Base-by-base conservation (phyloP, 202 grass and related monocot genomes). In the Panicum virgatum region DNA sequence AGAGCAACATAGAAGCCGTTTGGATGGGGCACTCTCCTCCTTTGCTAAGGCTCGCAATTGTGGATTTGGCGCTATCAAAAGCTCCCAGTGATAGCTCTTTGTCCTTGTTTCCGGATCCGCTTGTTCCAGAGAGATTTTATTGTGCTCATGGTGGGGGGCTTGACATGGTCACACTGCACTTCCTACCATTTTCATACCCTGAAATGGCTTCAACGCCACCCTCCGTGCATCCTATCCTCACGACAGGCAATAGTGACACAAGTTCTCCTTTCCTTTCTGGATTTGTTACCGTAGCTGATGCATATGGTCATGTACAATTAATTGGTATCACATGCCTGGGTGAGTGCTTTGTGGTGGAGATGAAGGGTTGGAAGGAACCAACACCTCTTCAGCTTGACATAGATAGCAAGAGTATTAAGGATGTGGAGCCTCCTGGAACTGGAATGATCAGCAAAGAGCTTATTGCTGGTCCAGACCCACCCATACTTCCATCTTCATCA, bases 81-180 rank as follows among this genome's bases (percentile, higher is more conserved):
- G 62, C 72, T 54, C 76, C 86, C 11, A 77, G 62, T 69, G 79
- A 58, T 88, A 80, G 60, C 16, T 69, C 65, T 68, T 83, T 97
- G 61, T 94, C 86, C 22, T 75, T 98, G 64, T 96, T 98, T 93
- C 75, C 81, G 50, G 96, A 98, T 42, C 87, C 96, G 57, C 89
- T 98, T 66, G 76, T 96, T 38, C 78, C 85, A 29, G 92, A 98
- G 61, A 88, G 87, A 86, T 98, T 98, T 82, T 98, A 96, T 84
- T 93, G 96, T 85, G 88, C 92, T 42, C 96, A 98, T 92, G 89
- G 90, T 83, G 92, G 96, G 62, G 96, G 96, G 30, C 91, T 94
- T 75, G 96, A 98, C 69, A 87, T 91, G 61, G 66, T 96, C 58
- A 79, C 87, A 5, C 66, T 98, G 66, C 89, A 93, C 65, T 98